Conservation (phyloP, 2,329 filamentous ascomycete species). For the Penicillium olsonii region DNA sequence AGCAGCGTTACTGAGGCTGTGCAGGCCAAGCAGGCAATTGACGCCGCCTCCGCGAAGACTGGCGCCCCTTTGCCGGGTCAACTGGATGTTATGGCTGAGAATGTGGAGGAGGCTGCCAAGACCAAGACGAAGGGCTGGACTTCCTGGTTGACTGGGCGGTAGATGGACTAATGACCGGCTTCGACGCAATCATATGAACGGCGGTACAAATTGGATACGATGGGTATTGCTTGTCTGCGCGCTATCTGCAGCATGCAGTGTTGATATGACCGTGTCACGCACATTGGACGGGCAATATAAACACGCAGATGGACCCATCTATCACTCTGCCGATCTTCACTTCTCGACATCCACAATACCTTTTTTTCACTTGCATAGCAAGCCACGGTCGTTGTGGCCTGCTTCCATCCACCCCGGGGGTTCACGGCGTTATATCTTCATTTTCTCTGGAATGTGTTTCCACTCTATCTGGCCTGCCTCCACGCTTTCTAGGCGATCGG, state of each 20-base stretch:
- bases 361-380: conserved; percentile 26
- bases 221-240: background rate
- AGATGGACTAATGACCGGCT: conserved; percentile 5
- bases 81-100: conserved; percentile 38
- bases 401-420: conserved; percentile 30
- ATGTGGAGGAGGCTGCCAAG: conserved; percentile 39
- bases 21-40: conserved; percentile 39
- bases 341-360: conserved; percentile 9
- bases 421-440: conserved; percentile 31
- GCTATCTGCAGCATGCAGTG: background rate
- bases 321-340: background rate
- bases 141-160: conserved; percentile 43
- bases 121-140: conserved; percentile 40
- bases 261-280: background rate
- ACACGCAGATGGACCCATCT: background rate
- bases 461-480: conserved; percentile 8
- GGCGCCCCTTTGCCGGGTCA: conserved; percentile 25
- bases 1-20: conserved; percentile 37
- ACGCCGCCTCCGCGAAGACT: conserved; percentile 26
- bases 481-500: conserved; percentile 8
- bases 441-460: conserved; percentile 23
- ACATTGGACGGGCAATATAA: background rate
- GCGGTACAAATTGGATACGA: background rate
- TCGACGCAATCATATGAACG: conserved; percentile 7
- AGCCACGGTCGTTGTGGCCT: conserved; percentile 19